These are phyloP conservation scores for Phaeosphaeria sp. DNA, from an alignment of 2,329 filamentous ascomycete species.

Conservation along the genomic window DNA sequence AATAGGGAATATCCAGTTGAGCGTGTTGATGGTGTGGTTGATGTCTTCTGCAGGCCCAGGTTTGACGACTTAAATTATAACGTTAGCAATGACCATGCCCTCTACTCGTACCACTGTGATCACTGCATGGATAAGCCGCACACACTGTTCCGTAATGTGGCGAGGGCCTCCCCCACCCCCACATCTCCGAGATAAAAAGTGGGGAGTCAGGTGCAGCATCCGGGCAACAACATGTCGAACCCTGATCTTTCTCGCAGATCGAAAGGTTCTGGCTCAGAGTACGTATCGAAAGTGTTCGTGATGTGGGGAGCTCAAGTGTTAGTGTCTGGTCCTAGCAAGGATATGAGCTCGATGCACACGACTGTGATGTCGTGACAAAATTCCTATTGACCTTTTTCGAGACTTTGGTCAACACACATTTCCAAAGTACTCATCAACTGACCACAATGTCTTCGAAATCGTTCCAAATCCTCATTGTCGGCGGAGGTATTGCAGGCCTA, in stretches of 20 bases:
- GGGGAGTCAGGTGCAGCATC: background rate
- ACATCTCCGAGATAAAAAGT: background rate
- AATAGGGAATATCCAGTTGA: background rate
- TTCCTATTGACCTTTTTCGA: background rate
- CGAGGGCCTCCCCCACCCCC: background rate
- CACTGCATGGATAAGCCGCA: background rate
- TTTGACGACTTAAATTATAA: background rate
- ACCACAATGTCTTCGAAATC: conserved; percentile 8
- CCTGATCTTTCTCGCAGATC: background rate
- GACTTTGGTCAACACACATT: background rate
- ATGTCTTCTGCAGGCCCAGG: background rate
- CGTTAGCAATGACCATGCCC: background rate
- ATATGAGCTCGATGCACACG: background rate
- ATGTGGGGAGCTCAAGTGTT: background rate
- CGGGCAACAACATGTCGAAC: background rate
- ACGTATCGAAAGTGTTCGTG: background rate
- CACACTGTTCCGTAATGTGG: background rate
- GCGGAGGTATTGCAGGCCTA: conserved; percentile 32
- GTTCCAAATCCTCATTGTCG: conserved; percentile 43
- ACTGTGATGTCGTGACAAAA: background rate
- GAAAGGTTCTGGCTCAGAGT: background rate
- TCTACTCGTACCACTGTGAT: background rate
- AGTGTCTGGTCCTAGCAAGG: background rate
- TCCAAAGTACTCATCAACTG: background rate
- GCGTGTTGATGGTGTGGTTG: background rate